These are phyloP conservation scores for Amanita exitialis DNA, from an alignment of 768 basidiomycete genomes.

Conservation along the genomic window DNA sequence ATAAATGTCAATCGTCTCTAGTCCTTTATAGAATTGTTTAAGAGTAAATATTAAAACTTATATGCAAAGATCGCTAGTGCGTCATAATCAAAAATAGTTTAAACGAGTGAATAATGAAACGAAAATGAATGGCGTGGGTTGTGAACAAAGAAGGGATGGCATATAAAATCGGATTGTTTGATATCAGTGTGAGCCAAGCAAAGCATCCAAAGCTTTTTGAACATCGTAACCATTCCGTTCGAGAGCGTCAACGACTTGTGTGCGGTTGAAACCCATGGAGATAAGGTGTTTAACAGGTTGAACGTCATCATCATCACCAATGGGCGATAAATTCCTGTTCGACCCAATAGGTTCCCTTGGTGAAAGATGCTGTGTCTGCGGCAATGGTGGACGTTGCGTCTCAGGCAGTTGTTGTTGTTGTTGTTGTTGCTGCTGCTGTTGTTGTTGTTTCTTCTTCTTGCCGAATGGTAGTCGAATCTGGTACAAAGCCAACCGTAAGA, in stretches of 20 bases:
- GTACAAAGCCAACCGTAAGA: slow-evolving; percentile 3
- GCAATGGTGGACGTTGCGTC: slow-evolving; percentile 29
- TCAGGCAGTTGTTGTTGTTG: slow-evolving; percentile 25
- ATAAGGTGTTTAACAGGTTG: slow-evolving; percentile 72
- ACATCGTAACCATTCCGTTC: slow-evolving; percentile 83
- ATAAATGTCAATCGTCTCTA: not conserved
- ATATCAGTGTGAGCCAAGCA: slow-evolving; percentile 32
- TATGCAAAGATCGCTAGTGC: not conserved
- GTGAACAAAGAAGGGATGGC: not conserved
- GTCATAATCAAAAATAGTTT: not conserved
- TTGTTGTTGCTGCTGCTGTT: slow-evolving; percentile 21
- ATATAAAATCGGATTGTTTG: slow-evolving; percentile 1
- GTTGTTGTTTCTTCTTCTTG: slow-evolving; percentile 59
- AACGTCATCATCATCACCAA: slow-evolving; percentile 54
- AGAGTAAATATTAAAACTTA: not conserved
- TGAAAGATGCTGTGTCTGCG: slow-evolving; percentile 20
- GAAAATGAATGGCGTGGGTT: not conserved
- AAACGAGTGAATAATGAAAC: not conserved
- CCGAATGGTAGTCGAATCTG: slow-evolving; percentile 76
- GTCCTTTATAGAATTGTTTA: not conserved
- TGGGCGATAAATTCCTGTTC: slow-evolving; percentile 32
- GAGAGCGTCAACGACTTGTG: slow-evolving; percentile 73
- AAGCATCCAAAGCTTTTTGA: slow-evolving; percentile 62
- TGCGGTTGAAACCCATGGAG: slow-evolving; percentile 85
- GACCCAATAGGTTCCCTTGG: slow-evolving; percentile 27